These are phyloP conservation scores for Cystobasidium slooffiae DNA, from an alignment of 1,284 basidiomycete genomes.

Conservation along the genomic window DNA sequence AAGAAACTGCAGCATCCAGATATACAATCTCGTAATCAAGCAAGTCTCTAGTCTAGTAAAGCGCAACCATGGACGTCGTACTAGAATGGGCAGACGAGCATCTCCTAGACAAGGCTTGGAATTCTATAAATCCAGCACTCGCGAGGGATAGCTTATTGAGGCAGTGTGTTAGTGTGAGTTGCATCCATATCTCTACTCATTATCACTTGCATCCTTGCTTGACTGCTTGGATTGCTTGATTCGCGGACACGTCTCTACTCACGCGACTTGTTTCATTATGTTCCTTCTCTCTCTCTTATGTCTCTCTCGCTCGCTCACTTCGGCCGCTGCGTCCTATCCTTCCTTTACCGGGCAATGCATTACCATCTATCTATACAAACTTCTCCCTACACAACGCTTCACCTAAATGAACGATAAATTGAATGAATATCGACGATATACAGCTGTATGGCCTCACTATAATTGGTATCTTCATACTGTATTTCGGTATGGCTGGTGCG, in stretches of 20 bases:
- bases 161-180: constrained; percentile 42
- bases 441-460: constrained; percentile 73
- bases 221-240: not conserved
- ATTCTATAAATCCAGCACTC: constrained; percentile 24
- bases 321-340: too few relatives aligned
- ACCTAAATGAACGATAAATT: too few relatives aligned
- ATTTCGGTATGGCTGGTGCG: constrained; percentile 82
- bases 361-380: too few relatives aligned
- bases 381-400: too few relatives aligned
- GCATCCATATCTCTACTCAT: not conserved
- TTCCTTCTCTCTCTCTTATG: constrained; percentile 41
- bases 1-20: not conserved
- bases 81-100: constrained; percentile 29
- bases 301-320: too few relatives aligned
- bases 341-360: too few relatives aligned
- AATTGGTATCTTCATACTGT: constrained; percentile 62
- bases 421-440: constrained; percentile 50
- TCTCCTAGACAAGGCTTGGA: constrained; percentile 31
- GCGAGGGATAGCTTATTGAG: constrained; percentile 41
- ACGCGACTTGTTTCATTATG: not conserved
- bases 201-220: not conserved
- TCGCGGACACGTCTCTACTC: not conserved
- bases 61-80: constrained; percentile 42
- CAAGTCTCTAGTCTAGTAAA: not conserved
- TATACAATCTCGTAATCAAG: not conserved